These are phyloP conservation scores for Filosporella fistucella DNA, from an alignment of 495 filamentous ascomycete genomes.

Conservation along the genomic window DNA sequence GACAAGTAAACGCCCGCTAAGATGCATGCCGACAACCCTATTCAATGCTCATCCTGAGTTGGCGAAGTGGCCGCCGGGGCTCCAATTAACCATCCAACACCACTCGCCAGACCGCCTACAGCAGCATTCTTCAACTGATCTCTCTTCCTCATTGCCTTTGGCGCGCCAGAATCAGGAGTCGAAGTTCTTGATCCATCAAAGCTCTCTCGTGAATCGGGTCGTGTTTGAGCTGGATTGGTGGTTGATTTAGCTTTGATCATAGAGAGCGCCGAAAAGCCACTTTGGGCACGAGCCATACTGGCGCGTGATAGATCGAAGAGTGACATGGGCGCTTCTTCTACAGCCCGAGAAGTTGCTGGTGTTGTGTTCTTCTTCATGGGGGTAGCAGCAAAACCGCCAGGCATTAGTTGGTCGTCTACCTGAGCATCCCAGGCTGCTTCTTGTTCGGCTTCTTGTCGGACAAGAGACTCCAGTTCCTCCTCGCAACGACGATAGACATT, in stretches of 20 bases:
- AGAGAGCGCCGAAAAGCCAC: slow-evolving; percentile 42
- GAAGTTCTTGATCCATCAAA: neutral
- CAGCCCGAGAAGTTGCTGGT: slow-evolving; percentile 26
- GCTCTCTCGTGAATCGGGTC: neutral
- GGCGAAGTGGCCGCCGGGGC: slow-evolving; percentile 49
- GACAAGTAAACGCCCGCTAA: neutral
- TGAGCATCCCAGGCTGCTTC: slow-evolving; percentile 69
- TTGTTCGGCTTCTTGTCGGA: slow-evolving; percentile 67
- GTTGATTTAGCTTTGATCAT: slow-evolving; percentile 20
- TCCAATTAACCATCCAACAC: slow-evolving; percentile 82
- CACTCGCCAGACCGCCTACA: slow-evolving; percentile 66
- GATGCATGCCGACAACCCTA: neutral
- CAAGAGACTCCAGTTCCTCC: slow-evolving; percentile 68
- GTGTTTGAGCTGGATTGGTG: neutral
- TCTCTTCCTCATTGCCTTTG: slow-evolving; percentile 55
- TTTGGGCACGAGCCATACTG: slow-evolving; percentile 66
- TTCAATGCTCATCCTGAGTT: neutral
- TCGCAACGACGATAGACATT: slow-evolving; percentile 82
- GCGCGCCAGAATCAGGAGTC: neutral
- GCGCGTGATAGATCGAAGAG: slow-evolving; percentile 87
- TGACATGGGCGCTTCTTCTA: slow-evolving; percentile 85
- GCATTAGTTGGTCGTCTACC: slow-evolving; percentile 56
- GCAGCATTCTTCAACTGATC: slow-evolving; percentile 79
- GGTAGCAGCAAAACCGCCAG: slow-evolving; percentile 56
- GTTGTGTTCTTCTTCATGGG: slow-evolving; percentile 20